A percentile compares a stretch with the other conserved stretches of the same genome.
Evolutionary conservation across 495 filamentous ascomycete genomes (phyloP).

Genomic region (Annulohypoxylon bovei): DNA sequence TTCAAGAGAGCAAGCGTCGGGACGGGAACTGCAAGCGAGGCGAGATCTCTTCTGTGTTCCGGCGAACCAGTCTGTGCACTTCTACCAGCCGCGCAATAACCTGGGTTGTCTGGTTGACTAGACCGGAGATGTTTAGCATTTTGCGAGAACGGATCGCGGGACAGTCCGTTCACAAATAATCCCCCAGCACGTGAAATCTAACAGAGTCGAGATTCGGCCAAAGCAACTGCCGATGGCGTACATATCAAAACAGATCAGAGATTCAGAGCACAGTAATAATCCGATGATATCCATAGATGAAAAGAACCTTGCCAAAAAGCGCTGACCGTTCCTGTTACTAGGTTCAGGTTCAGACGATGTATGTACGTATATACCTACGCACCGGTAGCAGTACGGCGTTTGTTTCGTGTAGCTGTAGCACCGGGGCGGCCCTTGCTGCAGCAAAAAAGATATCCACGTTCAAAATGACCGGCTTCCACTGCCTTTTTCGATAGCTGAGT

Average conservation of each 20-base stretch:
- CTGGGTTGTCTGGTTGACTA: conserved; percentile 21
- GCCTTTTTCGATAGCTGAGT: conserved; percentile 1
- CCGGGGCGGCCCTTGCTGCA: conserved; percentile 26
- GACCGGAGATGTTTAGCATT: conserved; percentile 2
- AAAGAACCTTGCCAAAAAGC: conserved; percentile 7
- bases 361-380: not conserved
- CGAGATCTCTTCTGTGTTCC: conserved; percentile 35
- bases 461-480: conserved; percentile 26
- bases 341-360: conserved; percentile 9
- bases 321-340: conserved; percentile 9
- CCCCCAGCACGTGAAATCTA: not conserved
- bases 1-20: conserved; percentile 7
- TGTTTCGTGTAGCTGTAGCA: conserved; percentile 38
- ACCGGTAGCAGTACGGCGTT: conserved; percentile 22
- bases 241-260: conserved; percentile 8
- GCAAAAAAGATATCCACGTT: conserved; percentile 21
- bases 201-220: not conserved
- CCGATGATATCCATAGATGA: conserved; percentile 1
- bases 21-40: conserved; percentile 26
- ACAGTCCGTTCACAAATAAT: conserved; percentile 23
- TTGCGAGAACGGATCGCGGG: conserved; percentile 20
- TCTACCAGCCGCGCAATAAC: conserved; percentile 23
- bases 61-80: conserved; percentile 40
- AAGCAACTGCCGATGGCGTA: conserved; percentile 20
- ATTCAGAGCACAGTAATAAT: conserved; percentile 1